Evolutionary conservation across 495 filamentous ascomycete species (phyloP).

Genomic region (Lasiosphaeria hispida): DNA sequence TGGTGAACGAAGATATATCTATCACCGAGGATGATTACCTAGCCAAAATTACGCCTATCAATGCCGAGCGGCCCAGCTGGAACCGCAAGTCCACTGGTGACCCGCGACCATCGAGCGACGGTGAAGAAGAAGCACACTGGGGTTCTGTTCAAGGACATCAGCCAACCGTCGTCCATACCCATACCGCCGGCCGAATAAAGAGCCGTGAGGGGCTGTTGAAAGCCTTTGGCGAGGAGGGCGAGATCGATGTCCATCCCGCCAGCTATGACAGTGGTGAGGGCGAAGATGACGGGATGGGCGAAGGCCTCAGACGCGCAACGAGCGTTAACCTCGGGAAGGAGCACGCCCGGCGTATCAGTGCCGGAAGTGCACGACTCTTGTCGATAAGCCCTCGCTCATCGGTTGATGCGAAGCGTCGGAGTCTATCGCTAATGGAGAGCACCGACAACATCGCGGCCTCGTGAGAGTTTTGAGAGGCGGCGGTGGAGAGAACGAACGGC

Average conservation of each 20-base stretch:
- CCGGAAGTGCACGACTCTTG: conserved; percentile 68
- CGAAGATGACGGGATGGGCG: conserved; percentile 34
- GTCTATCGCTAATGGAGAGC: conserved; percentile 8
- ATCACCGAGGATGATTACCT: conserved; percentile 66
- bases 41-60: conserved; percentile 51
- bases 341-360: conserved; percentile 68
- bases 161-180: conserved; percentile 38
- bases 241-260: conserved; percentile 39
- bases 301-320: conserved; percentile 56
- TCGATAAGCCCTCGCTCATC: conserved; percentile 57
- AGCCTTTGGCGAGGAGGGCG: conserved; percentile 34
- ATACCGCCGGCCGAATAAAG: conserved; percentile 32
- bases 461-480: background rate
- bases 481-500: background rate
- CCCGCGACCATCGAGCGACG: conserved; percentile 47
- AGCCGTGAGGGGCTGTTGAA: conserved; percentile 66
- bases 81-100: conserved; percentile 46
- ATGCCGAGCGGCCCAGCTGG: conserved; percentile 52
- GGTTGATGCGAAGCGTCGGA: conserved; percentile 37
- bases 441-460: conserved; percentile 3
- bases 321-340: conserved; percentile 62
- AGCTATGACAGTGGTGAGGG: conserved; percentile 46
- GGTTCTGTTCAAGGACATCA: conserved; percentile 39
- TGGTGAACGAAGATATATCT: conserved; percentile 55
- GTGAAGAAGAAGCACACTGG: conserved; percentile 45